These are phyloP conservation scores for Colletotrichum orbiculare DNA, from an alignment of 2,329 filamentous ascomycete genomes.

Conservation along the genomic window DNA sequence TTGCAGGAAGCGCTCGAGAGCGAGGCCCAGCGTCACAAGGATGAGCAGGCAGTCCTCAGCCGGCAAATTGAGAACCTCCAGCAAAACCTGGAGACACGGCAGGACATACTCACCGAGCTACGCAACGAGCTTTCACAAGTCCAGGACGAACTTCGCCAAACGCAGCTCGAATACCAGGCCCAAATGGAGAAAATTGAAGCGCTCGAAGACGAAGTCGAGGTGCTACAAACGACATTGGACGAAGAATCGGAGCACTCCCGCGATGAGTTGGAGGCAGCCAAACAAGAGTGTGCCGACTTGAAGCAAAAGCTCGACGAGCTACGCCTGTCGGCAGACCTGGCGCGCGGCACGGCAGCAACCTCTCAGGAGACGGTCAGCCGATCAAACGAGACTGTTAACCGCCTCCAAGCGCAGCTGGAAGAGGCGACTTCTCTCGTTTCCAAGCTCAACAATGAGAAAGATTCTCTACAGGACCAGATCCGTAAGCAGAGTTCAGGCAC, in stretches of 20 bases:
- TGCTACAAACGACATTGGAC: constrained; percentile 74
- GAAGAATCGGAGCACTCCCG: constrained; percentile 72
- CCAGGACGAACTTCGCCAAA: constrained; percentile 77
- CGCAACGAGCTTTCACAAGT: constrained; percentile 73
- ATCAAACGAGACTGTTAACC: constrained; percentile 51
- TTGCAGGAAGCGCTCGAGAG: constrained; percentile 76
- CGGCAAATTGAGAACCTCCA: constrained; percentile 81
- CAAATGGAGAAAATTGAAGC: constrained; percentile 74
- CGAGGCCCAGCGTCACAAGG: constrained; percentile 77
- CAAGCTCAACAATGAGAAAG: constrained; percentile 38
- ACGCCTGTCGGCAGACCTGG: constrained; percentile 39
- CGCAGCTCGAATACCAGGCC: constrained; percentile 70
- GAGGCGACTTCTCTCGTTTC: constrained; percentile 34
- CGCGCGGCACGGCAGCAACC: constrained; percentile 27
- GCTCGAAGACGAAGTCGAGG: constrained; percentile 81
- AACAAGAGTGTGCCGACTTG: constrained; percentile 57
- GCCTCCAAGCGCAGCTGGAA: constrained; percentile 32
- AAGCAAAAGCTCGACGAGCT: constrained; percentile 54
- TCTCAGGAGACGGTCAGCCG: constrained; percentile 31
- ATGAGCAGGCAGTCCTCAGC: constrained; percentile 76
- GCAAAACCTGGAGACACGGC: constrained; percentile 75
- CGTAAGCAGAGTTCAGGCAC: constrained; percentile 69
- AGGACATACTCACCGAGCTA: constrained; percentile 72
- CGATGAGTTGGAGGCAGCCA: constrained; percentile 56
- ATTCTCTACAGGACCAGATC: constrained; percentile 60